phyloP scores from a whole-genome alignment of 495 filamentous ascomycete species.

The Penicillium coffeae region DNA sequence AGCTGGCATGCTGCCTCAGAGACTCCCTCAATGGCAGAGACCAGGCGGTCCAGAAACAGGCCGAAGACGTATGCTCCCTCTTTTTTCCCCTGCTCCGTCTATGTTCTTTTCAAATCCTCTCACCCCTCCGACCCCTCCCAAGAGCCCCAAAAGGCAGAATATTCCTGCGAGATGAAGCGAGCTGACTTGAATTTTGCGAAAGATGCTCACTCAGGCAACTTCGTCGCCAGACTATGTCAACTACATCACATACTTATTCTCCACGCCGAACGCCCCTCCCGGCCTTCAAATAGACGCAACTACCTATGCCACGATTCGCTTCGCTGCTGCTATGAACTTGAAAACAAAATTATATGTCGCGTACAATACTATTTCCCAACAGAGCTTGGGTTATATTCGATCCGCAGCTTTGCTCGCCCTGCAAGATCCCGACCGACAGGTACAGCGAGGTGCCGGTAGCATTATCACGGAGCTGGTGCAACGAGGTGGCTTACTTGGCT shows the following conservation, averaged over 20 bases:
- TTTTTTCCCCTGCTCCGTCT: conserved; percentile 12
- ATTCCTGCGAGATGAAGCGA: neutral
- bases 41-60: conserved; percentile 74
- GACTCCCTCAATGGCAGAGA: conserved; percentile 87
- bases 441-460: conserved; percentile 84
- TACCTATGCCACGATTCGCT: conserved; percentile 72
- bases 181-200: neutral
- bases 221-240: conserved; percentile 91
- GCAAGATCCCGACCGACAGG: conserved; percentile 75
- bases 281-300: conserved; percentile 50
- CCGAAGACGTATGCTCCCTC: conserved; percentile 43
- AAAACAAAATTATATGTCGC: conserved; percentile 83
- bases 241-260: conserved; percentile 89
- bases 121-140: neutral
- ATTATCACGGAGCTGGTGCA: conserved; percentile 93
- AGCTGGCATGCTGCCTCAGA: conserved; percentile 82
- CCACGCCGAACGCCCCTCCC: conserved; percentile 58
- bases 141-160: neutral
- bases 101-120: conserved; percentile 1
- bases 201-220: conserved; percentile 96
- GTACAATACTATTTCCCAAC: conserved; percentile 66
- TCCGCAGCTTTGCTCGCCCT: conserved; percentile 73
- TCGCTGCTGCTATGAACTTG: conserved; percentile 85
- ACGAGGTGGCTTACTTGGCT: conserved; percentile 79
- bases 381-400: conserved; percentile 69